A percentile compares a stretch with the other conserved stretches of the same genome.
phyloP scores from a whole-genome alignment of 139 green algal species.

The Coelastrella sp. region DNA sequence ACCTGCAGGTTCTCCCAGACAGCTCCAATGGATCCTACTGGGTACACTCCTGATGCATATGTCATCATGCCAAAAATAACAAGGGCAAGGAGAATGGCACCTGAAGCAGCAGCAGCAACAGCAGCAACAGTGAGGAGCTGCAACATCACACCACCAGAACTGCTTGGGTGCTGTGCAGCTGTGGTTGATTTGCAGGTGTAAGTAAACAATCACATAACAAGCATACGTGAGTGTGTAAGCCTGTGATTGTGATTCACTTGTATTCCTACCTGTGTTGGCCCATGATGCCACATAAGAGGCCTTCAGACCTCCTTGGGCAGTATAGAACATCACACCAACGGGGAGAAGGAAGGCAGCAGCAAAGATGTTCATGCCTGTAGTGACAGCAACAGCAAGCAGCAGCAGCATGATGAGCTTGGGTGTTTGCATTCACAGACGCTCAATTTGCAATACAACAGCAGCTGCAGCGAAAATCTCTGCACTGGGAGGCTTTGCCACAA shows the following conservation, averaged over 20 bases:
- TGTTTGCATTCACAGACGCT: too few relatives aligned
- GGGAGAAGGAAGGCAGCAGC: slow-evolving; percentile 77
- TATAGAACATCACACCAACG: slow-evolving; percentile 90
- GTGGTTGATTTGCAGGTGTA: too few relatives aligned
- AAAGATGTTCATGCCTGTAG: slow-evolving; percentile 55
- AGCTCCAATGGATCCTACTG: slow-evolving; percentile 27
- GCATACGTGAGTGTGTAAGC: too few relatives aligned
- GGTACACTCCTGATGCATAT: slow-evolving; percentile 29
- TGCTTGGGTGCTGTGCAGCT: too few relatives aligned
- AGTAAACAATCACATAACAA: too few relatives aligned
- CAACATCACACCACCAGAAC: too few relatives aligned
- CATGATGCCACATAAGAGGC: slow-evolving; percentile 91
- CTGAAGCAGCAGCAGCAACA: slow-evolving; percentile 26
- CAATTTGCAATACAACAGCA: background rate
- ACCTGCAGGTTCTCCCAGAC: slow-evolving; percentile 43
- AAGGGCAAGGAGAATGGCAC: slow-evolving; percentile 69
- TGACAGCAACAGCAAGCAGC: slow-evolving; percentile 17
- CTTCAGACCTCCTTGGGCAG: slow-evolving; percentile 88
- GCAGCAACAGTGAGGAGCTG: background rate
- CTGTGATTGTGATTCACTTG: too few relatives aligned
- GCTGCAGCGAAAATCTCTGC: background rate
- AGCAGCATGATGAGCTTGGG: background rate
- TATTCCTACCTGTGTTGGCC: slow-evolving; percentile 33
- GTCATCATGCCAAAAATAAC: slow-evolving; percentile 85
- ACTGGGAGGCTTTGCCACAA: too few relatives aligned